These are phyloP conservation scores for Alternaria hordeiaustralica DNA, from an alignment of 2,329 filamentous ascomycete species.

Conservation along the genomic window DNA sequence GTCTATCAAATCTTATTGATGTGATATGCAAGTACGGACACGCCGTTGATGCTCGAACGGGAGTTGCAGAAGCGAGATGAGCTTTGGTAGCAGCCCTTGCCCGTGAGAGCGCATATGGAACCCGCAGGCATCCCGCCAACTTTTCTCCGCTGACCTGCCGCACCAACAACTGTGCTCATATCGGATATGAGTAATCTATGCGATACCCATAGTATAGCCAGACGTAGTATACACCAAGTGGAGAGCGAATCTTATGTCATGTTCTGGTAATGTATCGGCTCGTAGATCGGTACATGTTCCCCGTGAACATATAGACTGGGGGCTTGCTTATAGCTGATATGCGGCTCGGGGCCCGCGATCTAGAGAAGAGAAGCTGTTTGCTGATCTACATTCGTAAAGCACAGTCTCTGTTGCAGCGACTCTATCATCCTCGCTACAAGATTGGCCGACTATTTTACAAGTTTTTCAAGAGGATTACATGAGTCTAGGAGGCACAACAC, in stretches of 20 bases:
- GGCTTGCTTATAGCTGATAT: not conserved
- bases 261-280: not conserved
- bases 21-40: constrained; percentile 2
- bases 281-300: not conserved
- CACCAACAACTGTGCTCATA: not conserved
- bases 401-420: not conserved
- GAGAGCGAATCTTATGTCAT: not conserved
- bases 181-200: not conserved
- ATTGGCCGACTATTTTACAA: not conserved
- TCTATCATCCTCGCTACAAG: not conserved
- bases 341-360: not conserved
- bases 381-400: not conserved
- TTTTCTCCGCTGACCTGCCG: constrained; percentile 4
- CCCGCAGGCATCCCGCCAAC: constrained; percentile 27
- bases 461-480: not conserved
- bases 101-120: not conserved
- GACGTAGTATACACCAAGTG: not conserved
- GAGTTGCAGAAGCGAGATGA: constrained; percentile 11
- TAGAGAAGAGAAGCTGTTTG: not conserved
- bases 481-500: not conserved
- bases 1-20: constrained; percentile 3
- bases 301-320: not conserved
- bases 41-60: not conserved
- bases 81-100: not conserved
- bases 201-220: not conserved